Evolutionary conservation across 108 stramenopile genomes (phyloP).

Genomic region (Aurantiochytrium sp.): DNA sequence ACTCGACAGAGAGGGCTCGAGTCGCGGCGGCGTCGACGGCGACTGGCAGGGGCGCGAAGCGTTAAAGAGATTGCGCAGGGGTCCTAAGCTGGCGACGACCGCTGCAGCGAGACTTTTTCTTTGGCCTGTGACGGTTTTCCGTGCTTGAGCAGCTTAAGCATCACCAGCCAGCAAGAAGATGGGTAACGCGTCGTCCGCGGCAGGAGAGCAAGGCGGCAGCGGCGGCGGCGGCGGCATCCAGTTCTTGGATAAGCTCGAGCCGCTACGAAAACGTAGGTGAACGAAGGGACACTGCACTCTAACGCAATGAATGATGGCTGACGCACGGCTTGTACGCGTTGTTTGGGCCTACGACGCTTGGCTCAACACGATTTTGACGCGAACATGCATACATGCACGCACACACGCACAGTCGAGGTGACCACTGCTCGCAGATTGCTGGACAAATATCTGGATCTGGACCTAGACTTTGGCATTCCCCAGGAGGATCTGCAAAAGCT

Average conservation of each 20-base stretch:
- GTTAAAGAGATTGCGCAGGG: too few species aligned
- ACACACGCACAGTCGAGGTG: background rate
- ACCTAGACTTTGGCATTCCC: slow-evolving; percentile 4
- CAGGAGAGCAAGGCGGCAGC: background rate
- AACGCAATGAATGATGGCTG: background rate
- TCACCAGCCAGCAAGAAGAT: background rate
- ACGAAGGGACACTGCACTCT: background rate
- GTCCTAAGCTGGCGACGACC: too few species aligned
- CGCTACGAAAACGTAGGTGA: background rate
- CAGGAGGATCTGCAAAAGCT: slow-evolving; percentile 6
- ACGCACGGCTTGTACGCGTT: background rate
- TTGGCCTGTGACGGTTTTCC: background rate
- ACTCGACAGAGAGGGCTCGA: too few species aligned
- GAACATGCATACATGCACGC: background rate
- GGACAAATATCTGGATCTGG: background rate
- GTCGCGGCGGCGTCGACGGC: too few species aligned
- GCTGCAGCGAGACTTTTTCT: too few species aligned
- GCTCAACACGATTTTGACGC: too few species aligned
- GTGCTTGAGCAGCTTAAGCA: background rate
- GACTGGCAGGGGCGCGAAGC: too few species aligned
- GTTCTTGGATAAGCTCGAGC: background rate
- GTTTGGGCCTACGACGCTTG: too few species aligned
- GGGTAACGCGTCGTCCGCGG: background rate
- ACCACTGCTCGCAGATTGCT: background rate
- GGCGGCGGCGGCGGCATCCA: background rate